Conservation (phyloP, 1,139 yeast genomes). For the Yamadazyma friedrichii region DNA sequence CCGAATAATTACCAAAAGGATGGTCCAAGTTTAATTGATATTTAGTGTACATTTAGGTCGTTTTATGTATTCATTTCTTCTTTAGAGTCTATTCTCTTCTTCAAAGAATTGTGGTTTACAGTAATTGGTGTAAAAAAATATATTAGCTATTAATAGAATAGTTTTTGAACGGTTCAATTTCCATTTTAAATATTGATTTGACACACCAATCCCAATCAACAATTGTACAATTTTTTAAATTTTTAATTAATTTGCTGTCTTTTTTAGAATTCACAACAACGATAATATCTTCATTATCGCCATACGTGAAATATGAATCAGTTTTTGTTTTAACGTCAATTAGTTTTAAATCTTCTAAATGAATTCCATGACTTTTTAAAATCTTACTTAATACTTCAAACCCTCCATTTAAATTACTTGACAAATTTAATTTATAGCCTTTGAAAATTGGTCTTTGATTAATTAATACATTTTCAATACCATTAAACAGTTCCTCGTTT, state of each 20-base stretch:
- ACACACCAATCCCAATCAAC: constrained; percentile 75
- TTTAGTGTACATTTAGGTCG: constrained; percentile 18
- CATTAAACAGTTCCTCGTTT: constrained; percentile 14
- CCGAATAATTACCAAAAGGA: constrained; percentile 16
- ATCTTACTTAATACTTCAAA: constrained; percentile 58
- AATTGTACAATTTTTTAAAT: constrained; percentile 35
- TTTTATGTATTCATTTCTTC: too few species aligned
- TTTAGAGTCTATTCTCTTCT: too few species aligned
- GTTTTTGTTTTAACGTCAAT: constrained; percentile 7
- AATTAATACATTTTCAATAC: constrained; percentile 11
- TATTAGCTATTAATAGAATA: constrained; percentile 9
- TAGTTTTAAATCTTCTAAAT: constrained; percentile 28
- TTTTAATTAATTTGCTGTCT: constrained; percentile 44
- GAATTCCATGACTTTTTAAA: constrained; percentile 63
- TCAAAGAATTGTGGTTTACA: too few species aligned
- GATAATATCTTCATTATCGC: constrained; percentile 14
- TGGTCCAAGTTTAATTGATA: constrained; percentile 51
- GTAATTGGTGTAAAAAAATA: too few species aligned
- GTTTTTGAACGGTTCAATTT: constrained; percentile 25
- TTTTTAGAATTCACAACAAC: constrained; percentile 40
- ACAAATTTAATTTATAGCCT: constrained; percentile 52
- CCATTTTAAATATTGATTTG: constrained; percentile 52
- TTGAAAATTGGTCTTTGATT: constrained; percentile 36
- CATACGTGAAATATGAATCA: not conserved
- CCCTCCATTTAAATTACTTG: constrained; percentile 70